A percentile compares a stretch with the other conserved stretches of the same genome.
Conservation (phyloP, 257 asterid genomes). For the Cruciata laevipes region DNA sequence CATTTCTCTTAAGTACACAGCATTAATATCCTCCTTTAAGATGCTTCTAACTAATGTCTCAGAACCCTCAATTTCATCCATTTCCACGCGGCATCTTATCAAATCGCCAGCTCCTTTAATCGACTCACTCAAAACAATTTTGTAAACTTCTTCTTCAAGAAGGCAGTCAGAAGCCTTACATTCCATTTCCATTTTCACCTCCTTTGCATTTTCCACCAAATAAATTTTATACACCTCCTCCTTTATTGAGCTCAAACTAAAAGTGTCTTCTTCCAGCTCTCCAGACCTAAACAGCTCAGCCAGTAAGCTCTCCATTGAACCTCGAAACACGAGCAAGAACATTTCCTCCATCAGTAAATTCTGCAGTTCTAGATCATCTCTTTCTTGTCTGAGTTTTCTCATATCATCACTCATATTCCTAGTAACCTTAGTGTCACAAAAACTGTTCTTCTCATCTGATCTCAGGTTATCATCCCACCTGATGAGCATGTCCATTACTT, state of each 20-base stretch:
- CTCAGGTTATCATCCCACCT: constrained; percentile 16
- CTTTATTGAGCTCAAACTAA: neutral
- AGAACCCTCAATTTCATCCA: neutral
- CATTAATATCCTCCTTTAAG: constrained; percentile 34
- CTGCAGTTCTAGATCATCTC: constrained; percentile 28
- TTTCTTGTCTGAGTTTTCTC: constrained; percentile 25
- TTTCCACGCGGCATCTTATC: constrained; percentile 1
- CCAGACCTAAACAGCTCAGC: constrained; percentile 5
- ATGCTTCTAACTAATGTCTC: constrained; percentile 13
- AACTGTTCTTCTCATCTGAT: constrained; percentile 9
- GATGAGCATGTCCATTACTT: constrained; percentile 32
- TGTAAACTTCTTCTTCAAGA: constrained; percentile 4
- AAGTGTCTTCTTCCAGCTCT: neutral
- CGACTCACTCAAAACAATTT: constrained; percentile 6
- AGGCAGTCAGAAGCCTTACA: neutral
- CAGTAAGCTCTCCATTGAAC: constrained; percentile 22
- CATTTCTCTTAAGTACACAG: constrained; percentile 32
- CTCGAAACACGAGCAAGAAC: constrained; percentile 28
- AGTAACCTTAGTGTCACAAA: constrained; percentile 1
- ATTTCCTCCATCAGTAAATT: constrained; percentile 38
- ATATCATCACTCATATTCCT: constrained; percentile 16
- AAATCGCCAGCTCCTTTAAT: neutral
- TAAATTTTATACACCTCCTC: constrained; percentile 5
- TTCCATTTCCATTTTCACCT: neutral
- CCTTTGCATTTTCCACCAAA: constrained; percentile 1